Conservation (phyloP, 306 rosid genomes). For the Nissolia schottii region DNA sequence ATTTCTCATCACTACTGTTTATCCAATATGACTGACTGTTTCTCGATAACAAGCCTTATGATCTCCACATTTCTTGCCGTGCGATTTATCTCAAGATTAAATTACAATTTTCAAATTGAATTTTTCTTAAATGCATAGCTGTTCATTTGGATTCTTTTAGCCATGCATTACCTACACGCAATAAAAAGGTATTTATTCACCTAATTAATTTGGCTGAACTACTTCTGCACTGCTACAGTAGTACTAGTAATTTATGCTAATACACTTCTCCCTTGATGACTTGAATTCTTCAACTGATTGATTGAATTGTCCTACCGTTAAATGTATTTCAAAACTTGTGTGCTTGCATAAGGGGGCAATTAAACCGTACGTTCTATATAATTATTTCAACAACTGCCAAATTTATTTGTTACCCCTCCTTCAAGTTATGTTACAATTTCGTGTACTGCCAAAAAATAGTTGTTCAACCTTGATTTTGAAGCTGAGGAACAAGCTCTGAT, state of each 20-base stretch:
- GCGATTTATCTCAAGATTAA: background rate
- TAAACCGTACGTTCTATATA: too few relatives aligned
- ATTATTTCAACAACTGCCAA: too few relatives aligned
- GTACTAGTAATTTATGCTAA: background rate
- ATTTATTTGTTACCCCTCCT: background rate
- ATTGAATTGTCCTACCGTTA: background rate
- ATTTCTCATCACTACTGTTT: background rate
- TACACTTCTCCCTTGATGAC: background rate
- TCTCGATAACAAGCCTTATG: background rate
- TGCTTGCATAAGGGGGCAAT: background rate
- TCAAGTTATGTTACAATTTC: background rate
- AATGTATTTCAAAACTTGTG: background rate
- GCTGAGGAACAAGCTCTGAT: too few relatives aligned
- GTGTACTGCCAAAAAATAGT: too few relatives aligned
- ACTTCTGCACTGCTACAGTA: background rate
- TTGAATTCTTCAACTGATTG: too few relatives aligned
- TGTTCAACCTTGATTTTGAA: too few relatives aligned
- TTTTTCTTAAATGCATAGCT: background rate
- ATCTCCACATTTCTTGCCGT: background rate
- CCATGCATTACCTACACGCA: background rate
- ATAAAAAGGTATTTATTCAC: background rate
- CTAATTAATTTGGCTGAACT: background rate
- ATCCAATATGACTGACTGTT: background rate
- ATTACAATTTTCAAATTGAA: background rate
- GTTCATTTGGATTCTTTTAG: background rate